Evolutionary conservation across 2,329 filamentous ascomycete species (phyloP).

Genomic region (Nemania serpens): DNA sequence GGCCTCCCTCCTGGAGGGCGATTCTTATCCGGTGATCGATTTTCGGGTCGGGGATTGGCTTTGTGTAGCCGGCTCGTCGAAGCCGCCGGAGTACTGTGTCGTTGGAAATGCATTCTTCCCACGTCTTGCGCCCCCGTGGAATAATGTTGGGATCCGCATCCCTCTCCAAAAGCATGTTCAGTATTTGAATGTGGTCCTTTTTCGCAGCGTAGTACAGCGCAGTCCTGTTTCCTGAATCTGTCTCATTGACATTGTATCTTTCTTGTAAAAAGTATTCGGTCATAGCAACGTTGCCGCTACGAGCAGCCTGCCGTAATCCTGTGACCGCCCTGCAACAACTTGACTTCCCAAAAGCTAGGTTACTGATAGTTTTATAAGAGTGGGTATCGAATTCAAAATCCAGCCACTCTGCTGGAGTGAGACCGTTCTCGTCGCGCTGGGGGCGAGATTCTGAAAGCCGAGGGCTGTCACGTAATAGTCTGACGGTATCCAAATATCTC

Average conservation of each 20-base stretch:
- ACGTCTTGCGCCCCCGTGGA: neutral
- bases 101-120: conserved; percentile 14
- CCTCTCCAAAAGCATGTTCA: neutral
- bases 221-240: conserved; percentile 2
- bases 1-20: neutral
- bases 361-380: neutral
- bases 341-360: conserved; percentile 6
- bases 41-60: neutral
- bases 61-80: neutral
- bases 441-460: neutral
- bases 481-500: neutral
- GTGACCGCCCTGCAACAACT: neutral
- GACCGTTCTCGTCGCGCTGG: neutral
- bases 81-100: neutral
- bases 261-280: neutral
- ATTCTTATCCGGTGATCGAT: neutral
- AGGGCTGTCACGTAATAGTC: neutral
- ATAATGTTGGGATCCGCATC: conserved; percentile 3
- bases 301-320: conserved; percentile 1
- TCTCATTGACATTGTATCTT: neutral
- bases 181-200: neutral
- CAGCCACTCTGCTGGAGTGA: conserved; percentile 7
- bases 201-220: conserved; percentile 9
- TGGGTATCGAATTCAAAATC: neutral
- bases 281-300: neutral